These are phyloP conservation scores for Geosiphon pyriformis DNA, from an alignment of 192 early-diverging fungal genomes.

Conservation along the genomic window DNA sequence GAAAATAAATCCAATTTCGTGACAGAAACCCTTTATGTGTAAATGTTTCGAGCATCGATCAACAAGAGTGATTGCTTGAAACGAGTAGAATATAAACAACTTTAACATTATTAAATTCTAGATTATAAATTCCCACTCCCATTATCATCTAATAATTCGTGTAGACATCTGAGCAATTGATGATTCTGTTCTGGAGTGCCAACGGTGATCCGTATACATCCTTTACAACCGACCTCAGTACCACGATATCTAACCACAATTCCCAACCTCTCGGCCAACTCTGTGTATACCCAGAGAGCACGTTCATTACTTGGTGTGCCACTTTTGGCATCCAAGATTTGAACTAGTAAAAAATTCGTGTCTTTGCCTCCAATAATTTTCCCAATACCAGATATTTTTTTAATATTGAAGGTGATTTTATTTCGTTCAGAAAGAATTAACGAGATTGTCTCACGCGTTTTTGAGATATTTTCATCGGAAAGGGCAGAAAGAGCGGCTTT, in stretches of 20 bases:
- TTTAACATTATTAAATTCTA: too few species aligned
- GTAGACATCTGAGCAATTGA: constrained; percentile 5
- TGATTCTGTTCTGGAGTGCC: constrained; percentile 84
- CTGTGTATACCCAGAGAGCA: constrained; percentile 71
- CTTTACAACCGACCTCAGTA: constrained; percentile 85
- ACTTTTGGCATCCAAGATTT: constrained; percentile 58
- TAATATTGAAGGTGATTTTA: constrained; percentile 58
- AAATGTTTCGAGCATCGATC: too few species aligned
- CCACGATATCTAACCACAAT: constrained; percentile 96
- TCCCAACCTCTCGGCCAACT: constrained; percentile 77
- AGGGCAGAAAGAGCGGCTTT: constrained; percentile 76
- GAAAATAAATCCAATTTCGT: too few species aligned
- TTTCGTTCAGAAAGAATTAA: constrained; percentile 62
- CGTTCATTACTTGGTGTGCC: constrained; percentile 63
- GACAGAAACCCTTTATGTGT: too few species aligned
- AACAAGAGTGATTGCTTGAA: too few species aligned
- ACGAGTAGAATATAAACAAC: too few species aligned
- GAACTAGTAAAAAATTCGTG: constrained; percentile 92
- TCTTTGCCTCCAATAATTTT: constrained; percentile 82
- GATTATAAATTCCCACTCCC: too few species aligned
- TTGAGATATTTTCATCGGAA: constrained; percentile 54
- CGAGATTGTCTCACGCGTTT: constrained; percentile 60
- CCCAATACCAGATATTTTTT: constrained; percentile 58
- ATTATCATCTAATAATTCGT: not conserved
- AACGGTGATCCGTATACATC: constrained; percentile 91